phyloP scores from a whole-genome alignment of 2,329 filamentous ascomycete species.

The Aspergillus persii region DNA sequence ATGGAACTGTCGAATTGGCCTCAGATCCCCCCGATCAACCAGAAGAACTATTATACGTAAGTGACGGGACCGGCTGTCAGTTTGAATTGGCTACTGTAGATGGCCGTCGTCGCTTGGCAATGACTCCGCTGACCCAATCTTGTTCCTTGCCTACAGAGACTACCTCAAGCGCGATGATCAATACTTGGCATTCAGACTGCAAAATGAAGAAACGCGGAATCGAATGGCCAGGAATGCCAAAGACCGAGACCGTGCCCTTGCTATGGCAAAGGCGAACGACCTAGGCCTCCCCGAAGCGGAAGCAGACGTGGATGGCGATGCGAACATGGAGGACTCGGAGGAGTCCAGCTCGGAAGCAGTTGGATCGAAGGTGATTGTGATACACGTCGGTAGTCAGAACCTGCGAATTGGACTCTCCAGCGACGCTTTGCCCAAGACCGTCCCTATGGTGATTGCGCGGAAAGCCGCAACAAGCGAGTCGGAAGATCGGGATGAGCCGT shows the following conservation, averaged over 20 bases:
- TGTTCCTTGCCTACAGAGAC: conserved; percentile 58
- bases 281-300: conserved; percentile 54
- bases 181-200: conserved; percentile 81
- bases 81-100: background rate
- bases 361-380: conserved; percentile 87
- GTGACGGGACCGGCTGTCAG: conserved; percentile 28
- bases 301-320: conserved; percentile 46
- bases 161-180: conserved; percentile 99
- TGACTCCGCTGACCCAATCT: conserved; percentile 11
- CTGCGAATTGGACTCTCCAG: conserved; percentile 92
- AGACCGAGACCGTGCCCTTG: conserved; percentile 81
- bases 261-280: conserved; percentile 69
- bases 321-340: conserved; percentile 57
- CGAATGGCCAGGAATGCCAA: conserved; percentile 81
- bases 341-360: conserved; percentile 61
- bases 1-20: conserved; percentile 96
- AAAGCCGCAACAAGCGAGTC: conserved; percentile 76
- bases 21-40: conserved; percentile 88
- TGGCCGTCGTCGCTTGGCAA: background rate
- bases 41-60: conserved; percentile 99
- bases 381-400: conserved; percentile 95
- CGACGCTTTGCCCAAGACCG: conserved; percentile 88
- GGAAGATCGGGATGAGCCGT: conserved; percentile 76
- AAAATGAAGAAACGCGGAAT: conserved; percentile 82
- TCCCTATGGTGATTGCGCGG: conserved; percentile 88